A percentile compares a stretch with the other conserved stretches of the same genome.
phyloP scores from a whole-genome alignment of 768 basidiomycete genomes.

The Lentinula sp. region DNA sequence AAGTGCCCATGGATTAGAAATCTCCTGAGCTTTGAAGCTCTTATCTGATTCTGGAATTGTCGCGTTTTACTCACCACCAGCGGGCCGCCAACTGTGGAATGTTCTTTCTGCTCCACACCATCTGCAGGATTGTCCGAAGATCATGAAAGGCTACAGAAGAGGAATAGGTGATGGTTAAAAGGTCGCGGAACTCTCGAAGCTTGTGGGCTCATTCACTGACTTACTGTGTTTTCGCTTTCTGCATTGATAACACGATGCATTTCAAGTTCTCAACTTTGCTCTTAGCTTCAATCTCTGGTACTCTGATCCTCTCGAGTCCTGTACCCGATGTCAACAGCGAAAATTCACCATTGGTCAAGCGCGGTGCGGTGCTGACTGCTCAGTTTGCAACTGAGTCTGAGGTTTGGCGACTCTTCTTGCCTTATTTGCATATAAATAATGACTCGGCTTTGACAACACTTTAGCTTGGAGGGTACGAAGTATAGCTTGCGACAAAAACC shows the following conservation, averaged over 20 bases:
- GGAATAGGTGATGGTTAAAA: not conserved
- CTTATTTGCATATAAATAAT: not conserved
- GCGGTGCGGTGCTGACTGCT: slow-evolving; percentile 21
- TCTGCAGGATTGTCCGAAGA: not conserved
- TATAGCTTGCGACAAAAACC: not conserved
- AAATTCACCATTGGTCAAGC: slow-evolving; percentile 9
- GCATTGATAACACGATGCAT: not conserved
- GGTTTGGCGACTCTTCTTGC: slow-evolving; percentile 9
- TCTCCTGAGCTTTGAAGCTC: not conserved
- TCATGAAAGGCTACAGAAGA: not conserved
- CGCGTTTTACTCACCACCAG: not conserved
- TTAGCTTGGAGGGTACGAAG: slow-evolving; percentile 1
- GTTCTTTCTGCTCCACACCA: not conserved
- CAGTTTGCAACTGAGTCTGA: slow-evolving; percentile 24
- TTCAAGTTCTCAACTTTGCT: not conserved
- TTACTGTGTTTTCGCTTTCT: not conserved
- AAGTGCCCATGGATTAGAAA: not conserved
- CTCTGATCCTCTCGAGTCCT: not conserved
- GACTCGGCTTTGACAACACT: not conserved
- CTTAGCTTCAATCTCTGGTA: not conserved
- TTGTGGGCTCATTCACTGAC: not conserved
- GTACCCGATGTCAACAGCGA: not conserved
- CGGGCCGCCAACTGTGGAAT: not conserved
- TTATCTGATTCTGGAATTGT: not conserved
- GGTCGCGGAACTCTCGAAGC: not conserved